These are phyloP conservation scores for Botrytis fabae DNA, from an alignment of 2,329 filamentous ascomycete genomes.

Conservation along the genomic window DNA sequence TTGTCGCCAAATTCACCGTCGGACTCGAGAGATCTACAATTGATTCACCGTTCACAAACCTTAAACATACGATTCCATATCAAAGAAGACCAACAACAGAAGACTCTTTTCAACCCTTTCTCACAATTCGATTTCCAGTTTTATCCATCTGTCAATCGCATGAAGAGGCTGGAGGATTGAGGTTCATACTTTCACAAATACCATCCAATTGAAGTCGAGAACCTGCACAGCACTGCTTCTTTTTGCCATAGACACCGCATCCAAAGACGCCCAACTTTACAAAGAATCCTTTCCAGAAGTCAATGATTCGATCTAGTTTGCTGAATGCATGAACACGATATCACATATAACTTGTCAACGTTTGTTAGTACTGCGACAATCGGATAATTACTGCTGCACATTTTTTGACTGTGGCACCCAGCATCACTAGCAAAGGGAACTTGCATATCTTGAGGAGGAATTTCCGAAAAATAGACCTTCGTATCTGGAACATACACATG, in stretches of 20 bases:
- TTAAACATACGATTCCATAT: conserved; percentile 8
- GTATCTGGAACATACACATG: conserved; percentile 15
- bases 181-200: not conserved
- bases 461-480: conserved; percentile 9
- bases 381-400: conserved; percentile 30
- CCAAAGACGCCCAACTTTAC: not conserved
- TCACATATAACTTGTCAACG: conserved; percentile 28
- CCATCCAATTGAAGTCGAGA: not conserved
- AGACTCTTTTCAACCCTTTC: not conserved
- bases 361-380: conserved; percentile 32
- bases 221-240: not conserved
- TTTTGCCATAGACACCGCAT: not conserved
- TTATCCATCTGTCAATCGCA: not conserved
- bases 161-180: conserved; percentile 2
- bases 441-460: conserved; percentile 29
- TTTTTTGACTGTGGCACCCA: conserved; percentile 26
- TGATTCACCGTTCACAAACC: conserved; percentile 15
- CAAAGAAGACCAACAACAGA: not conserved
- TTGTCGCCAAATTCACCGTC: conserved; percentile 8
- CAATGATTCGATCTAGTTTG: conserved; percentile 4
- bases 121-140: not conserved
- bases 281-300: not conserved
- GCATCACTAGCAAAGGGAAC: conserved; percentile 25
- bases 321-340: conserved; percentile 21
- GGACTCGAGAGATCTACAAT: conserved; percentile 15